These are phyloP conservation scores for Kuraishia floccosa DNA, from an alignment of 805 yeast genomes.

Conservation along the genomic window DNA sequence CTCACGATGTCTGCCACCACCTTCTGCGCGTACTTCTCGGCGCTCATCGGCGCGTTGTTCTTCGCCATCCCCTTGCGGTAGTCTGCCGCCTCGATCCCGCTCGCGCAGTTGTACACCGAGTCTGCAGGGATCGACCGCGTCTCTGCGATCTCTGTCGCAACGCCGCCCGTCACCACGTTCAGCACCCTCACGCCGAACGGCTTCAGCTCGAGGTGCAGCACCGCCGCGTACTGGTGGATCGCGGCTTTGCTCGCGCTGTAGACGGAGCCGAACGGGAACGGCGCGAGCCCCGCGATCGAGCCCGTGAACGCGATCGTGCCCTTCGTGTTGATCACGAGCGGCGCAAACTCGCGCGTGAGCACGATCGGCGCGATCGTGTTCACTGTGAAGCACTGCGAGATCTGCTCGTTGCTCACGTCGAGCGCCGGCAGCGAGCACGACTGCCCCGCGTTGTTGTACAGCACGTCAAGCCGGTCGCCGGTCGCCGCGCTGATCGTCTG, in stretches of 20 bases:
- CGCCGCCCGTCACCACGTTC: conserved; percentile 69
- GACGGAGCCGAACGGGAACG: conserved; percentile 61
- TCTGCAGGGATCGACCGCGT: conserved; percentile 43
- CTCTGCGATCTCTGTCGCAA: conserved; percentile 59
- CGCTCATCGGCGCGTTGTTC: conserved; percentile 44
- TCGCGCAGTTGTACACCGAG: conserved; percentile 42
- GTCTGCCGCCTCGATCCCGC: conserved; percentile 34
- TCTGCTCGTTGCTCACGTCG: conserved; percentile 47
- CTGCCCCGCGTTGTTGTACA: conserved; percentile 62
- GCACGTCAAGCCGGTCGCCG: conserved; percentile 41
- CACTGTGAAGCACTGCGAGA: conserved; percentile 43
- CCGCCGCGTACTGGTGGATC: conserved; percentile 58
- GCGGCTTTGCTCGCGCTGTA: conserved; percentile 70
- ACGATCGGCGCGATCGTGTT: conserved; percentile 66
- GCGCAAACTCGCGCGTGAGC: conserved; percentile 44
- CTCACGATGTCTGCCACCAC: conserved; percentile 40
- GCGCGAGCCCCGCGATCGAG: conserved; percentile 50
- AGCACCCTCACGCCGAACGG: conserved; percentile 65
- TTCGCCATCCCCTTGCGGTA: conserved; percentile 49
- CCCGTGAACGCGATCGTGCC: conserved; percentile 72
- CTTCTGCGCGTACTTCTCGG: conserved; percentile 43
- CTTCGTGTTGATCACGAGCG: conserved; percentile 46
- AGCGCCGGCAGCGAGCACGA: conserved; percentile 62
- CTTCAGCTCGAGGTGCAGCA: conserved; percentile 53
- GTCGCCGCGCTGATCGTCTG: conserved; percentile 26